Percentiles rank a stretch among this genome's conserved stretches.
These are phyloP conservation scores for Chlamydomonas applanata DNA, from an alignment of 139 green algal species.

Conservation along the genomic window DNA sequence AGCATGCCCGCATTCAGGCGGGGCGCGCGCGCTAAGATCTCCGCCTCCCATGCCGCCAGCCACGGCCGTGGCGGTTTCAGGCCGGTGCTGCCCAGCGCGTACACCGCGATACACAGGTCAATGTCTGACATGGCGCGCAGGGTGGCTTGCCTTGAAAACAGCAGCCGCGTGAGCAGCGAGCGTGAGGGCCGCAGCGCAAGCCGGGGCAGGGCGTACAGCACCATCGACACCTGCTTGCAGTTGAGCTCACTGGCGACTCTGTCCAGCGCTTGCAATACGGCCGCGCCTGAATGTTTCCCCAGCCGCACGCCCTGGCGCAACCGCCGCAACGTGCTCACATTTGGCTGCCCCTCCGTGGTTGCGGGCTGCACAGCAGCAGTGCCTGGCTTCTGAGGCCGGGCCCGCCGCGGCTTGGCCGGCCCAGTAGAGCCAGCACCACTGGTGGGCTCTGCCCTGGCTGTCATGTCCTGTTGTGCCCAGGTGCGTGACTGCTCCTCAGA, in stretches of 20 bases:
- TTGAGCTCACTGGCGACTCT: background rate
- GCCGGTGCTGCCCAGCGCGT: background rate
- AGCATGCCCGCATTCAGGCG: constrained; percentile 1
- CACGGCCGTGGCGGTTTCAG: background rate
- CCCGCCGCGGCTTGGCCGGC: too few species aligned
- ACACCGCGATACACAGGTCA: constrained; percentile 1
- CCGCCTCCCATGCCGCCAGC: background rate
- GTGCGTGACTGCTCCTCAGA: too few species aligned
- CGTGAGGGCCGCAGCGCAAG: background rate
- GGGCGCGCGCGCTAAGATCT: background rate
- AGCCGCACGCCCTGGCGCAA: background rate
- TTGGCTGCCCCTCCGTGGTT: background rate
- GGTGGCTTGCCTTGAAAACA: background rate
- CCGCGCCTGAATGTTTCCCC: background rate
- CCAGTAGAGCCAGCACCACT: too few species aligned
- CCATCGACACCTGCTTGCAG: constrained; percentile 6
- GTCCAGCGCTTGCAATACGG: background rate
- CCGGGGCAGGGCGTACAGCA: constrained; percentile 5
- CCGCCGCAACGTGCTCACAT: background rate
- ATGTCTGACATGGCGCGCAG: background rate
- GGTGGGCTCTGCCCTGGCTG: too few species aligned
- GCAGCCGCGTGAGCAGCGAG: constrained; percentile 1
- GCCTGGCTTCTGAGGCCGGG: too few species aligned
- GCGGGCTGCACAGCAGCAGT: too few species aligned
- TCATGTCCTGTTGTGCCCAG: too few species aligned